These are phyloP conservation scores for Viola pubescens DNA, from an alignment of 441 rosid species.

Conservation along the genomic window DNA sequence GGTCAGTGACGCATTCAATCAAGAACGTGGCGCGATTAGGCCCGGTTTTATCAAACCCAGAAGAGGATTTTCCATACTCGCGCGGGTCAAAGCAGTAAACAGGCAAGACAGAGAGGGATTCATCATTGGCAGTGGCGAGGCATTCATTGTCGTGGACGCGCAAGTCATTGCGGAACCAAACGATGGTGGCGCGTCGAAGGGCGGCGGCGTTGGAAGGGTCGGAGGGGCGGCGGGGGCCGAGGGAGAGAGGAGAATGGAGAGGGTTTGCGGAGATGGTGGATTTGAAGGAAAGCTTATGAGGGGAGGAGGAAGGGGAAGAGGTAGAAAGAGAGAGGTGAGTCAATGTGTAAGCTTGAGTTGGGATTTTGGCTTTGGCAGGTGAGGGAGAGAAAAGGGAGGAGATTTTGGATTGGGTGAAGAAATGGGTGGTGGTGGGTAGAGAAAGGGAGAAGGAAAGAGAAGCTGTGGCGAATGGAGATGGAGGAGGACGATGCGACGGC, in stretches of 20 bases:
- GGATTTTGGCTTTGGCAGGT: constrained; percentile 52
- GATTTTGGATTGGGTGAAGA: constrained; percentile 39
- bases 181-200: constrained; percentile 73
- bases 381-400: constrained; percentile 28
- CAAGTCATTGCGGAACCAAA: constrained; percentile 93
- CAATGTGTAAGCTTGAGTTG: constrained; percentile 58
- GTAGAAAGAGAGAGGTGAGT: constrained; percentile 38
- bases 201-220: constrained; percentile 79
- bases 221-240: constrained; percentile 68
- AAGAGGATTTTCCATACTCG: constrained; percentile 83
- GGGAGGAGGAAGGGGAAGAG: constrained; percentile 19
- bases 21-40: constrained; percentile 71
- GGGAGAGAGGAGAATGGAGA: constrained; percentile 58
- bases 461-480: constrained; percentile 52
- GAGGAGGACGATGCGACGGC: constrained; percentile 20
- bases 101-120: constrained; percentile 72
- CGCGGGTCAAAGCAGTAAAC: constrained; percentile 94
- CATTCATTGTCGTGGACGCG: constrained; percentile 87
- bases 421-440: constrained; percentile 36
- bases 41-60: constrained; percentile 88
- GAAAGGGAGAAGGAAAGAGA: constrained; percentile 48
- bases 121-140: constrained; percentile 69
- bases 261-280: constrained; percentile 72
- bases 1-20: constrained; percentile 77
- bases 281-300: constrained; percentile 50